phyloP scores from a whole-genome alignment of 2,329 filamentous ascomycete species.

The Cladorrhinum sp. region DNA sequence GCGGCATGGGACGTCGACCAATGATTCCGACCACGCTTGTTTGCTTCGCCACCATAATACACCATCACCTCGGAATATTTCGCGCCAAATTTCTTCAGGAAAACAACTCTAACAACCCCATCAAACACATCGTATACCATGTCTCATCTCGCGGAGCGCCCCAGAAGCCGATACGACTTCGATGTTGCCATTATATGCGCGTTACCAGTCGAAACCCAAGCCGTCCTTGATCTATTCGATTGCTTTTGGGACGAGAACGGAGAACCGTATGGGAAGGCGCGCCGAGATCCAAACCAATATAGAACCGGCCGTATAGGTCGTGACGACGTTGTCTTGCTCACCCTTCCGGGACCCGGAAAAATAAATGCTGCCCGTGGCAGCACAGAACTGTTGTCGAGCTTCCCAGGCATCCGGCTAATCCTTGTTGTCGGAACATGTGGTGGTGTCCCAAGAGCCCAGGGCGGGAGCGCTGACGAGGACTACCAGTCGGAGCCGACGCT shows the following conservation, averaged over 20 bases:
- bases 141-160: background rate
- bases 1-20: no score
- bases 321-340: slow-evolving; percentile 18
- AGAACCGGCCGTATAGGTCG: slow-evolving; percentile 18
- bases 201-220: slow-evolving; percentile 32
- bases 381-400: slow-evolving; percentile 29
- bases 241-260: slow-evolving; percentile 27
- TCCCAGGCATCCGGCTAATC: slow-evolving; percentile 21
- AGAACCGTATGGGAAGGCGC: background rate
- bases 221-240: slow-evolving; percentile 31
- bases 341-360: slow-evolving; percentile 22
- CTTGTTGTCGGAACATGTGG: slow-evolving; percentile 29
- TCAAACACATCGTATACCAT: no score
- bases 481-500: slow-evolving; percentile 22
- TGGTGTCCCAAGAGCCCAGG: slow-evolving; percentile 19
- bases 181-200: slow-evolving; percentile 37
- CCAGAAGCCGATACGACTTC: slow-evolving; percentile 26
- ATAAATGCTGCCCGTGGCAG: slow-evolving; percentile 28
- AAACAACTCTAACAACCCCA: no score
- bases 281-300: slow-evolving; percentile 16
- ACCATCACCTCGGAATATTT: no score
- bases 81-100: no score
- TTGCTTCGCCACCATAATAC: no score
- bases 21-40: no score
- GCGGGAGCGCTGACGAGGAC: background rate